Conservation (phyloP, 768 basidiomycete genomes). For the Pulveroboletus sp. region DNA sequence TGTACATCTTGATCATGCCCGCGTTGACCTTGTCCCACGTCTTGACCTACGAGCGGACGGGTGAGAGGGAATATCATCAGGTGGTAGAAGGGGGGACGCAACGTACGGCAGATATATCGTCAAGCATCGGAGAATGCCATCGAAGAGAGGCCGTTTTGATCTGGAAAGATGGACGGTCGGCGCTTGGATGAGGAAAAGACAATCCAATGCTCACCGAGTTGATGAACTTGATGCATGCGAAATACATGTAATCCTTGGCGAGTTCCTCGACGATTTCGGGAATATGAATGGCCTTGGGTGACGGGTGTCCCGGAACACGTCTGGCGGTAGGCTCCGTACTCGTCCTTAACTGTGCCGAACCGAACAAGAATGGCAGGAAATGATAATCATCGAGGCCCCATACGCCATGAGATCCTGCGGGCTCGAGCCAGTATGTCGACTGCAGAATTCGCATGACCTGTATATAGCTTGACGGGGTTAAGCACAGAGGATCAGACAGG, state of each 20-base stretch:
- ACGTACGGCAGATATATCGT: constrained; percentile 85
- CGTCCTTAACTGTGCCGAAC: constrained; percentile 64
- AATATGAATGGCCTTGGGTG: constrained; percentile 91
- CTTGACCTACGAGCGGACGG: constrained; percentile 49
- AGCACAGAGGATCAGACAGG: not conserved
- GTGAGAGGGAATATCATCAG: not conserved
- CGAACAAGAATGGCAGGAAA: constrained; percentile 88
- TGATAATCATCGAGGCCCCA: constrained; percentile 98
- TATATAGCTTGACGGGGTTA: constrained; percentile 51
- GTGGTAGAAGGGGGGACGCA: not conserved
- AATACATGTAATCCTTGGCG: constrained; percentile 91
- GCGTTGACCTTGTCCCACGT: constrained; percentile 96
- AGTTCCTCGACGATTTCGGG: constrained; percentile 89
- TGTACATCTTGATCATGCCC: constrained; percentile 98
- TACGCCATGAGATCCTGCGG: constrained; percentile 97
- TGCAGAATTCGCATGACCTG: constrained; percentile 82
- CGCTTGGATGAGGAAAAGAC: not conserved
- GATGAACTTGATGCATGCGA: constrained; percentile 93
- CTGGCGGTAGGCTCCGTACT: constrained; percentile 1
- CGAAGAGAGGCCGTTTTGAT: constrained; percentile 93
- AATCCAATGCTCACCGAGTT: constrained; percentile 63
- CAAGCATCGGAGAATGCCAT: constrained; percentile 99
- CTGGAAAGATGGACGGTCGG: constrained; percentile 34
- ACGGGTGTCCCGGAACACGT: constrained; percentile 59
- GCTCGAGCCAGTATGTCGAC: constrained; percentile 95